Conservation (phyloP, 2,329 filamentous ascomycete species). For the Hymenotorrendiella dingleyae region DNA sequence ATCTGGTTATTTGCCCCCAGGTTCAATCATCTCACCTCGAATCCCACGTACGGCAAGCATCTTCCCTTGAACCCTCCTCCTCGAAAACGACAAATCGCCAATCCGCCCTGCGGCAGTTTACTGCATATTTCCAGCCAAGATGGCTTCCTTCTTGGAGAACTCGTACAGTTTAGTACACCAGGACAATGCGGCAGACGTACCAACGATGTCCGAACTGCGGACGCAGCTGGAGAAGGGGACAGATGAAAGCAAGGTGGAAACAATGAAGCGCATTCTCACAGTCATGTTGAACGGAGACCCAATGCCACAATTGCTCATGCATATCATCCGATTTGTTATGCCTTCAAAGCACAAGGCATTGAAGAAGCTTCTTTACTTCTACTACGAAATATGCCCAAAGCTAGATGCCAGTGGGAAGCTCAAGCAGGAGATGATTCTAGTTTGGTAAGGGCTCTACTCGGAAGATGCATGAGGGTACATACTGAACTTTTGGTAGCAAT, state of each 20-base stretch:
- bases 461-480: neutral
- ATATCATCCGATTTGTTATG: conserved; percentile 99
- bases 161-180: conserved; percentile 95
- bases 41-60: conserved; percentile 1
- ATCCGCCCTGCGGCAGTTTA: conserved; percentile 17
- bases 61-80: conserved; percentile 12
- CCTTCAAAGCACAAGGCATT: conserved; percentile 92
- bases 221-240: conserved; percentile 90
- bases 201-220: conserved; percentile 83
- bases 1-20: conserved; percentile 9
- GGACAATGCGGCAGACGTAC: conserved; percentile 93
- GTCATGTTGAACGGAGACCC: conserved; percentile 98
- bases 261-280: conserved; percentile 92
- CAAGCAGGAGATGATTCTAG: conserved; percentile 99
- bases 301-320: conserved; percentile 94
- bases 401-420: conserved; percentile 87
- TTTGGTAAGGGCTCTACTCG: conserved; percentile 60
- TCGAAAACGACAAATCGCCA: conserved; percentile 17
- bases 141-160: conserved; percentile 92
- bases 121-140: conserved; percentile 43
- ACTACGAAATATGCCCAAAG: conserved; percentile 98
- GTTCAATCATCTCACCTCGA: conserved; percentile 6
- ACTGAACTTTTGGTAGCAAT: conserved; percentile 55
- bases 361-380: conserved; percentile 98
- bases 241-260: conserved; percentile 88